A percentile compares a stretch with the other conserved stretches of the same genome.
Evolutionary conservation across 768 basidiomycete species (phyloP).

Genomic region (button mushroom (Agaricus bisporus)): DNA sequence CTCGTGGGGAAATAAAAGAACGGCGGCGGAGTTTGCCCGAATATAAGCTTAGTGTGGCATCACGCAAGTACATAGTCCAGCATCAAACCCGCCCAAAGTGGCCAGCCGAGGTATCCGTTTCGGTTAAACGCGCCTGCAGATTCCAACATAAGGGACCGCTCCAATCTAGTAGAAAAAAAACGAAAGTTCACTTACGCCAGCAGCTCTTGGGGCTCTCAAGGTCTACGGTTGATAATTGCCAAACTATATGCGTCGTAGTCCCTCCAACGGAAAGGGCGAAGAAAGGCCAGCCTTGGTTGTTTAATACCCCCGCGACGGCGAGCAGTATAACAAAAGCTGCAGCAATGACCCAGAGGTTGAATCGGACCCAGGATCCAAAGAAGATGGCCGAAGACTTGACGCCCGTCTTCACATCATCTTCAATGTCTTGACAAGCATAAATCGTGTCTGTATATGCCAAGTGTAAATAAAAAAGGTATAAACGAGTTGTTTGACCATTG

Average conservation of each 20-base stretch:
- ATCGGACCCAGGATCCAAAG: slow-evolving; percentile 54
- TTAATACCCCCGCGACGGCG: slow-evolving; percentile 44
- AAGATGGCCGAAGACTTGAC: slow-evolving; percentile 73
- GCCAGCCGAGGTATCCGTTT: slow-evolving; percentile 40
- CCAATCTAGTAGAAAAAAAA: no score
- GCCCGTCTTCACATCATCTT: slow-evolving; percentile 65
- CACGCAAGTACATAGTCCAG: slow-evolving; percentile 25
- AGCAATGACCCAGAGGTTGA: slow-evolving; percentile 49
- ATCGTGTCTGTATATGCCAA: slow-evolving; percentile 47
- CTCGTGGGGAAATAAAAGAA: no score
- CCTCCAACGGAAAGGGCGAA: slow-evolving; percentile 42
- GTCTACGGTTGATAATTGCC: slow-evolving; percentile 42
- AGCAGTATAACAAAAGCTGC: slow-evolving; percentile 46
- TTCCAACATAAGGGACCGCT: background rate
- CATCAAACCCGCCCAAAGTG: slow-evolving; percentile 39
- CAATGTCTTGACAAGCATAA: slow-evolving; percentile 78
- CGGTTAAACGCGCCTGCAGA: slow-evolving; percentile 38
- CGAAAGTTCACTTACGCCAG: slow-evolving; percentile 29
- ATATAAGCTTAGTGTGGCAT: no score
- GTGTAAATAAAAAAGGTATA: background rate
- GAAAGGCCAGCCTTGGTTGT: slow-evolving; percentile 44
- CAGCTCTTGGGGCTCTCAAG: slow-evolving; percentile 39
- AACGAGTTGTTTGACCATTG: background rate
- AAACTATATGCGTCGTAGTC: slow-evolving; percentile 34
- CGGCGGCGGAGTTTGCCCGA: no score